phyloP scores from a whole-genome alignment of 2,329 filamentous ascomycete species.

The Diaporthe aspalathi region DNA sequence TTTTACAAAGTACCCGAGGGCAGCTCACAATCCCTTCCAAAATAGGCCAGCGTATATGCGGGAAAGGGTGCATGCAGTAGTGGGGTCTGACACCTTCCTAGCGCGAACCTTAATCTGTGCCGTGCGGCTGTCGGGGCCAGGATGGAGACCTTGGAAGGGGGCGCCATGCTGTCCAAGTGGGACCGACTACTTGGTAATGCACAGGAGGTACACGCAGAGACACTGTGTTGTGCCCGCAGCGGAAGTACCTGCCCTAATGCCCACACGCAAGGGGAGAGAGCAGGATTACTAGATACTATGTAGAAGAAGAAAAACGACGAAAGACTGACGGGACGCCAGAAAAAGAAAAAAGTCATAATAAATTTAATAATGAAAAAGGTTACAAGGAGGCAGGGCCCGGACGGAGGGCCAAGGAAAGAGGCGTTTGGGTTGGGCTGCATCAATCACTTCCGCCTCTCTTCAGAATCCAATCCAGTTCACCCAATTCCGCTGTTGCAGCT shows the following conservation, averaged over 20 bases:
- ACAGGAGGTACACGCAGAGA: neutral
- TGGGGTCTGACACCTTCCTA: slow-evolving; percentile 25
- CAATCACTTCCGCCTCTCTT: neutral
- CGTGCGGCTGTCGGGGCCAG: slow-evolving; percentile 26
- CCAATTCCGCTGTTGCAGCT: neutral
- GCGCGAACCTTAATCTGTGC: slow-evolving; percentile 38
- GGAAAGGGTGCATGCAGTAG: slow-evolving; percentile 29
- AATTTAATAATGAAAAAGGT: too few species aligned
- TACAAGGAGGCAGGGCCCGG: neutral
- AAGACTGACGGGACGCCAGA: too few species aligned
- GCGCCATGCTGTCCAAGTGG: neutral
- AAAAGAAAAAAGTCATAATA: too few species aligned
- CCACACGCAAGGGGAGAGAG: too few species aligned
- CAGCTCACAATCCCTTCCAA: slow-evolving; percentile 25
- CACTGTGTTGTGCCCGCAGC: neutral
- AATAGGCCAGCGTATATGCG: slow-evolving; percentile 16
- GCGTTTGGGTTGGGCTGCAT: slow-evolving; percentile 6
- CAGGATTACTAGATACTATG: too few species aligned
- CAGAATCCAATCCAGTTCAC: too few species aligned
- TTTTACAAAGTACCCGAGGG: too few species aligned
- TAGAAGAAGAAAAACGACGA: too few species aligned
- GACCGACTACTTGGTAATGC: neutral
- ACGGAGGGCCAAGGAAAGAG: neutral
- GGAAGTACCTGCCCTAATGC: neutral
- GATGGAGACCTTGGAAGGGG: neutral